phyloP scores from a whole-genome alignment of 371 early-diverging fungal species.

The Dentiscutata heterogama region DNA sequence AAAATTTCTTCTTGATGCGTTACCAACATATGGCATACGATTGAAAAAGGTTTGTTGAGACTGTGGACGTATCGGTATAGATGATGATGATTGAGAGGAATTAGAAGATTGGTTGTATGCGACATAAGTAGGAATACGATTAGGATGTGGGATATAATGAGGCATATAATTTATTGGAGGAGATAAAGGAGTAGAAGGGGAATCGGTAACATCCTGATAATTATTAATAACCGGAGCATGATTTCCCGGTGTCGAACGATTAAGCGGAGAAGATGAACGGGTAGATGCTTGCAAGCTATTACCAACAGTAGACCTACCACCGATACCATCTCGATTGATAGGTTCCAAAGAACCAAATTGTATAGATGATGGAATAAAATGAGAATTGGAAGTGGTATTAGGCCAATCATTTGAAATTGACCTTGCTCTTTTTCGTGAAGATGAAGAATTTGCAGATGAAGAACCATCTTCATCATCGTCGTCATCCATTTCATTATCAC shows the following conservation, averaged over 20 bases:
- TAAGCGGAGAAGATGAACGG: not conserved
- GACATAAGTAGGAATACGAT: not conserved
- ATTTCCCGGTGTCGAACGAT: not conserved
- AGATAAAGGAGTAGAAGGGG: not conserved
- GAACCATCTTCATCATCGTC: slow-evolving; percentile 36
- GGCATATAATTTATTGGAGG: not conserved
- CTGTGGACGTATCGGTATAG: not conserved
- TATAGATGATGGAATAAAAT: slow-evolving; percentile 12
- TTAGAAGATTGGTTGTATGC: not conserved
- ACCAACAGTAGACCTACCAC: not conserved
- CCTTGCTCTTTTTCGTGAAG: slow-evolving; percentile 36
- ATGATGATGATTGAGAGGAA: not conserved
- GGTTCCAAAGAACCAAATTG: slow-evolving; percentile 33
- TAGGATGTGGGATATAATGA: not conserved
- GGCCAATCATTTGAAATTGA: slow-evolving; percentile 41
- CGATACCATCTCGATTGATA: not conserved
- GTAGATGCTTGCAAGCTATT: not conserved
- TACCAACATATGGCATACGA: not conserved
- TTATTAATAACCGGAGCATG: not conserved
- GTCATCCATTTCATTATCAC: not conserved
- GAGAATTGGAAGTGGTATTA: not conserved
- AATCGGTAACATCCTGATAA: not conserved
- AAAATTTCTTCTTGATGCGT: slow-evolving; percentile 8
- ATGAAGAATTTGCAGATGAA: slow-evolving; percentile 18
- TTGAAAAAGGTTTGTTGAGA: slow-evolving; percentile 12